phyloP scores from a whole-genome alignment of 495 filamentous ascomycete genomes.

The Tuber indicum region DNA sequence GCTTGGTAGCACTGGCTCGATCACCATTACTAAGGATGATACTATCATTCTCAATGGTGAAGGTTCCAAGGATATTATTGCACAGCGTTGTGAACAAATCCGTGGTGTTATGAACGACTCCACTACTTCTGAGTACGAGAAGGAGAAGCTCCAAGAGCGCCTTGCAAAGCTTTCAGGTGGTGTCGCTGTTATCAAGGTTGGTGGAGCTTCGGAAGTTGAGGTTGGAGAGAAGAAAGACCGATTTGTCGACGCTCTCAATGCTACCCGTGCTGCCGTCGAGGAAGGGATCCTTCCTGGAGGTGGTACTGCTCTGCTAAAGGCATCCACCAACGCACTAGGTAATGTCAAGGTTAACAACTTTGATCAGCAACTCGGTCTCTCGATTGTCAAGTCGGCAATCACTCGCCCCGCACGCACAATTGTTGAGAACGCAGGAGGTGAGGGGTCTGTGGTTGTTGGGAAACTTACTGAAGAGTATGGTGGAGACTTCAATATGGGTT shows the following conservation, averaged over 20 bases:
- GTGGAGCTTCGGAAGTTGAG: slow-evolving; percentile 94
- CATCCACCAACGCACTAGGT: slow-evolving; percentile 77
- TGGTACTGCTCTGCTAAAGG: slow-evolving; percentile 96
- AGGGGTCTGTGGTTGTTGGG: slow-evolving; percentile 93
- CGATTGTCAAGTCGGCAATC: slow-evolving; percentile 95
- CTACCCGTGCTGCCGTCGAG: slow-evolving; percentile 96
- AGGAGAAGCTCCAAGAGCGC: slow-evolving; percentile 99
- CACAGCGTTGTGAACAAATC: slow-evolving; percentile 97
- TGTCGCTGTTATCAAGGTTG: slow-evolving; percentile 99
- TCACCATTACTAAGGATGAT: slow-evolving; percentile 99
- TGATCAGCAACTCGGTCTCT: slow-evolving; percentile 97
- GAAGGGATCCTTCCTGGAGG: slow-evolving; percentile 97
- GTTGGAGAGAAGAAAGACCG: slow-evolving; percentile 99
- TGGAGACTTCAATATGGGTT: slow-evolving; percentile 94
- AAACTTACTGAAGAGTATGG: slow-evolving; percentile 95
- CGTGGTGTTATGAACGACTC: slow-evolving; percentile 92
- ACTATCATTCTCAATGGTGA: slow-evolving; percentile 98
- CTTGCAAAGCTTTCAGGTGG: slow-evolving; percentile 98
- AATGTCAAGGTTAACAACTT: slow-evolving; percentile 86
- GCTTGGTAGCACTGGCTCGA: slow-evolving; percentile 93
- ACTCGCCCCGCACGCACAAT: slow-evolving; percentile 89
- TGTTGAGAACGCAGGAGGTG: slow-evolving; percentile 93
- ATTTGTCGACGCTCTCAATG: slow-evolving; percentile 96
- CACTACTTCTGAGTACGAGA: slow-evolving; percentile 94
- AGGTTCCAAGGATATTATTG: slow-evolving; percentile 86